These are phyloP conservation scores for Gigaspora rosea DNA, from an alignment of 192 early-diverging fungal genomes.

Conservation along the genomic window DNA sequence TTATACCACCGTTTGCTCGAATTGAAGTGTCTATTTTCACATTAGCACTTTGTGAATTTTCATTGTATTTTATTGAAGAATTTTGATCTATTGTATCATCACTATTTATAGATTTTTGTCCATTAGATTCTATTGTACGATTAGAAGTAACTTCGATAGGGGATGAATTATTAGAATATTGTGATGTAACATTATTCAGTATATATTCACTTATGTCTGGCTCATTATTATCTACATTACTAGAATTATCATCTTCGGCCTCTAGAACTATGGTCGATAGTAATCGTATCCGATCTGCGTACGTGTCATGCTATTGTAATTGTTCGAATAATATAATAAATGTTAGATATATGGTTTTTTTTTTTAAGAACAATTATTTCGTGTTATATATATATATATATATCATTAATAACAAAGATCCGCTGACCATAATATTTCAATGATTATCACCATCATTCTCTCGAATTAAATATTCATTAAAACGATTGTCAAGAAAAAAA, in stretches of 20 bases:
- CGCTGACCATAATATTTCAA: too few relatives aligned
- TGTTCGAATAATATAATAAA: background rate
- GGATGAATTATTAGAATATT: background rate
- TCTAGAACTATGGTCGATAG: conserved; percentile 21
- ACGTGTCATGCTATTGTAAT: conserved; percentile 24
- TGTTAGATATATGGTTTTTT: background rate
- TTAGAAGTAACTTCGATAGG: background rate
- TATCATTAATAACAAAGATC: too few relatives aligned
- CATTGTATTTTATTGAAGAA: background rate
- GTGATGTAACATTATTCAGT: too few relatives aligned
- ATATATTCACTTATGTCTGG: background rate
- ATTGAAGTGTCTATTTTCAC: background rate
- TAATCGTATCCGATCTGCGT: conserved; percentile 33
- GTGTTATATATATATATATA: too few relatives aligned
- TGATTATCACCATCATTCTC: too few relatives aligned
- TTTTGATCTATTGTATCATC: background rate
- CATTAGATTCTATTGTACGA: background rate
- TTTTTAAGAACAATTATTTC: too few relatives aligned
- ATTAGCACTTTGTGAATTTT: background rate
- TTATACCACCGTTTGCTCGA: background rate
- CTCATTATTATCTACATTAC: background rate
- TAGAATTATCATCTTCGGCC: background rate
- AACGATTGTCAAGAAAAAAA: background rate
- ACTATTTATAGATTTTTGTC: background rate
- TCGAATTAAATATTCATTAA: background rate